phyloP scores from a whole-genome alignment of 257 asterid genomes.

The Nicotiana otophora region DNA sequence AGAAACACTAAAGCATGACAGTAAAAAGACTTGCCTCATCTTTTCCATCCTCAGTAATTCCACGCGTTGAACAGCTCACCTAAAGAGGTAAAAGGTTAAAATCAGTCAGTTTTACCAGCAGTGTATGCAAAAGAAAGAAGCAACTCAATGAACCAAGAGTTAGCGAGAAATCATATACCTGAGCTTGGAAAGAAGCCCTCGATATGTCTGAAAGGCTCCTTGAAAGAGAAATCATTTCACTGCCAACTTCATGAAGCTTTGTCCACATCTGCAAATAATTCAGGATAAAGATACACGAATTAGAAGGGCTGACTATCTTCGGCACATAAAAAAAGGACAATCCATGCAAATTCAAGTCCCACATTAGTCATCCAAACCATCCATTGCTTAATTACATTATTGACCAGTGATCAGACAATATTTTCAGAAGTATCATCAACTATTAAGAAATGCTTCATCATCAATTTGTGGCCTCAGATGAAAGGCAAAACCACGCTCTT shows the following conservation, averaged over 20 bases:
- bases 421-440: background rate
- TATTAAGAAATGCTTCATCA: background rate
- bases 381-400: background rate
- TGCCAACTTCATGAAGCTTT: conserved; percentile 57
- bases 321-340: background rate
- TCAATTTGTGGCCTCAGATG: background rate
- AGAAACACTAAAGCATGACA: background rate
- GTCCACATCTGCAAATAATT: conserved; percentile 54
- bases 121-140: conserved; percentile 1
- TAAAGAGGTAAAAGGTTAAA: background rate
- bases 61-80: background rate
- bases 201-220: conserved; percentile 62
- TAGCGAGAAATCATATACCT: conserved; percentile 41
- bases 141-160: conserved; percentile 6
- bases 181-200: conserved; percentile 42
- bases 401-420: background rate
- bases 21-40: conserved; percentile 5
- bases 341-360: background rate
- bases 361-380: background rate
- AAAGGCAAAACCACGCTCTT: background rate
- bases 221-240: conserved; percentile 53
- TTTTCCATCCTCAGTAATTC: background rate
- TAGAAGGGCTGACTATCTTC: background rate
- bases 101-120: conserved; percentile 5
- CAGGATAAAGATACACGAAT: background rate